Conservation (phyloP, 192 early-diverging fungal species). For the Gryganskiella cystojenkinii region DNA sequence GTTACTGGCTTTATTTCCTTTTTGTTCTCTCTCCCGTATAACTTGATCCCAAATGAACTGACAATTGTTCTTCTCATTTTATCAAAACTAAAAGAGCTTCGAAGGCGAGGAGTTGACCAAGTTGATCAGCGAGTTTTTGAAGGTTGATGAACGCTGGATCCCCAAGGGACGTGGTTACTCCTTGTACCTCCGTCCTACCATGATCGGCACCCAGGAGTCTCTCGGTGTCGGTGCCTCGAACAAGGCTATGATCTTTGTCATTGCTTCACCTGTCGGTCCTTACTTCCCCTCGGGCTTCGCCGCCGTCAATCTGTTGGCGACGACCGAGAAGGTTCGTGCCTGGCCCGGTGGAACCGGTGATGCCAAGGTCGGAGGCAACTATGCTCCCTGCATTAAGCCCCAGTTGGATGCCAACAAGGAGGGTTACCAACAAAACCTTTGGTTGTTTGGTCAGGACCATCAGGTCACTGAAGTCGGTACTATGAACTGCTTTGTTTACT, state of each 20-base stretch:
- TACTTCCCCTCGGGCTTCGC: conserved; percentile 96
- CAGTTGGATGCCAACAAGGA: conserved; percentile 88
- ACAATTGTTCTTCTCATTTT: conserved; percentile 1
- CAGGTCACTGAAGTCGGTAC: conserved; percentile 96
- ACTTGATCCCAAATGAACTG: not conserved
- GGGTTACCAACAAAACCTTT: conserved; percentile 95
- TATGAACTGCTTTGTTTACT: conserved; percentile 95
- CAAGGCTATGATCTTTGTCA: conserved; percentile 86
- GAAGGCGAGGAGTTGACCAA: conserved; percentile 81
- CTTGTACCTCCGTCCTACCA: conserved; percentile 92
- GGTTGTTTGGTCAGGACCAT: conserved; percentile 90
- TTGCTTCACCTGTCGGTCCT: conserved; percentile 93
- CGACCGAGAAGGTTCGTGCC: conserved; percentile 87
- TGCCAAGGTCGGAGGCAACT: conserved; percentile 91
- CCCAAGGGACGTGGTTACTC: conserved; percentile 92
- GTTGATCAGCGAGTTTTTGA: conserved; percentile 85
- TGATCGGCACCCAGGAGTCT: conserved; percentile 89
- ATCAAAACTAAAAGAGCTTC: conserved; percentile 60
- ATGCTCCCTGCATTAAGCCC: conserved; percentile 83
- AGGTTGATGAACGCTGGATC: conserved; percentile 89
- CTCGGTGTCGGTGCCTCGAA: conserved; percentile 87
- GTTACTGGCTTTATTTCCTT: conserved; percentile 6
- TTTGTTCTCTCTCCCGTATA: not conserved
- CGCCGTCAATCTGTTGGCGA: conserved; percentile 88
- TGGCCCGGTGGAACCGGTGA: conserved; percentile 97